Percentiles rank a stretch among this genome's conserved stretches.
Evolutionary conservation across 2,329 filamentous ascomycete genomes (phyloP).

Genomic region (Aspergillus phoenicis): DNA sequence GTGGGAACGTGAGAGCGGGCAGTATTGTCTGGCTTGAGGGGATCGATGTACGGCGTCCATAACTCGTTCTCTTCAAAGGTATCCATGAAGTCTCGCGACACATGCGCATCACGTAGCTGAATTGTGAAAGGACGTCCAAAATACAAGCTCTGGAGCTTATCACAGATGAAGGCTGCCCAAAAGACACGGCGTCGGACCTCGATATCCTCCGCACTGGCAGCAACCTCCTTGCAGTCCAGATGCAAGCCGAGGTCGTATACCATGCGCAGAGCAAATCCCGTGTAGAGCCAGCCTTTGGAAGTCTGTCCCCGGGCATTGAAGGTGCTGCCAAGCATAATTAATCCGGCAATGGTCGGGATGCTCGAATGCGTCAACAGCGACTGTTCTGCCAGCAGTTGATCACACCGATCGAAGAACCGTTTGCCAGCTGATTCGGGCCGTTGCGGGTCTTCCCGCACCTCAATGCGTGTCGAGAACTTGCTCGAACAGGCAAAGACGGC

Average conservation of each 20-base stretch:
- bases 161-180: slow-evolving; percentile 40
- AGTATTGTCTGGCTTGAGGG: neutral
- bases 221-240: slow-evolving; percentile 28
- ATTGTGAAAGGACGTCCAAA: slow-evolving; percentile 54
- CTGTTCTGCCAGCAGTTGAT: slow-evolving; percentile 48
- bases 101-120: slow-evolving; percentile 29
- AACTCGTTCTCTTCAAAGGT: slow-evolving; percentile 34
- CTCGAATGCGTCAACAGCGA: neutral
- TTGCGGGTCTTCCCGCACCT: slow-evolving; percentile 50
- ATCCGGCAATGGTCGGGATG: slow-evolving; percentile 7
- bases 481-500: slow-evolving; percentile 53
- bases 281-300: slow-evolving; percentile 51
- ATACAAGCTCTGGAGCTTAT: slow-evolving; percentile 59
- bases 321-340: slow-evolving; percentile 6
- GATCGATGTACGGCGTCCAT: slow-evolving; percentile 26
- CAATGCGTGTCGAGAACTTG: slow-evolving; percentile 51
- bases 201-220: slow-evolving; percentile 25
- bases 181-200: slow-evolving; percentile 36
- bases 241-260: slow-evolving; percentile 56
- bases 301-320: slow-evolving; percentile 11
- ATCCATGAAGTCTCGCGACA: slow-evolving; percentile 35
- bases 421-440: slow-evolving; percentile 55
- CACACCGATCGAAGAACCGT: slow-evolving; percentile 52
- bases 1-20: neutral
- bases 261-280: slow-evolving; percentile 56